phyloP scores from a whole-genome alignment of 1,284 basidiomycete genomes.

The Lignosus rhinocerotis region DNA sequence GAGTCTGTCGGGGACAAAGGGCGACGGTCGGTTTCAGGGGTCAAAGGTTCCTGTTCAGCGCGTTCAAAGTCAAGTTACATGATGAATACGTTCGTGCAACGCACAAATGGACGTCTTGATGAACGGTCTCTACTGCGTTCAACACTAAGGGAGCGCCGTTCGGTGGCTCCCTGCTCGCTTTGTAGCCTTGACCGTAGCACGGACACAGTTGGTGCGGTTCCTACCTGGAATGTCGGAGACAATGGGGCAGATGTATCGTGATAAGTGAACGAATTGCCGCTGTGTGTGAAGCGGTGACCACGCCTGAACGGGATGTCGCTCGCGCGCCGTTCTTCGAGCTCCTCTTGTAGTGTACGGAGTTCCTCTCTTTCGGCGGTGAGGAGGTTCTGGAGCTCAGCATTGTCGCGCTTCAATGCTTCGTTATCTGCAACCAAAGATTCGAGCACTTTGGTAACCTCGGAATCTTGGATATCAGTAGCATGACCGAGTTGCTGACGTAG shows the following conservation, averaged over 20 bases:
- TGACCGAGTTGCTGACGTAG: constrained; percentile 43
- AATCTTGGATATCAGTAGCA: constrained; percentile 46
- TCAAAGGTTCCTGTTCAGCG: constrained; percentile 58
- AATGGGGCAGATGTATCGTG: constrained; percentile 24
- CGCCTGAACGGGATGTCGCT: constrained; percentile 34
- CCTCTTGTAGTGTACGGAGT: constrained; percentile 64
- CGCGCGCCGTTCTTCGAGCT: constrained; percentile 71
- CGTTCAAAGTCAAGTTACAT: too few species aligned
- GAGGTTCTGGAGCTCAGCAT: constrained; percentile 73
- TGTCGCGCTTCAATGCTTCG: constrained; percentile 78
- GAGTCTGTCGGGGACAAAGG: constrained; percentile 62
- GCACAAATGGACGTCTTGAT: constrained; percentile 41
- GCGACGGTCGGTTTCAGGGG: constrained; percentile 57
- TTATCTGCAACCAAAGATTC: constrained; percentile 85
- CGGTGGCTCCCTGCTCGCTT: constrained; percentile 14
- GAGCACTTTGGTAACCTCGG: constrained; percentile 67
- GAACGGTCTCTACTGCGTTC: constrained; percentile 35
- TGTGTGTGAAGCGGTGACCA: constrained; percentile 28
- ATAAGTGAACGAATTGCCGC: constrained; percentile 23
- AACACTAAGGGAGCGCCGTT: constrained; percentile 32
- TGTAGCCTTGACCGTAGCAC: constrained; percentile 26
- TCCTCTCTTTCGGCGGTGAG: constrained; percentile 80
- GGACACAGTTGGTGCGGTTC: constrained; percentile 29
- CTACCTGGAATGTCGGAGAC: constrained; percentile 32
- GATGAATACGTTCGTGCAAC: constrained; percentile 15